These are phyloP conservation scores for Cytospora paraplurivora DNA, from an alignment of 2,329 filamentous ascomycete genomes.

Conservation along the genomic window DNA sequence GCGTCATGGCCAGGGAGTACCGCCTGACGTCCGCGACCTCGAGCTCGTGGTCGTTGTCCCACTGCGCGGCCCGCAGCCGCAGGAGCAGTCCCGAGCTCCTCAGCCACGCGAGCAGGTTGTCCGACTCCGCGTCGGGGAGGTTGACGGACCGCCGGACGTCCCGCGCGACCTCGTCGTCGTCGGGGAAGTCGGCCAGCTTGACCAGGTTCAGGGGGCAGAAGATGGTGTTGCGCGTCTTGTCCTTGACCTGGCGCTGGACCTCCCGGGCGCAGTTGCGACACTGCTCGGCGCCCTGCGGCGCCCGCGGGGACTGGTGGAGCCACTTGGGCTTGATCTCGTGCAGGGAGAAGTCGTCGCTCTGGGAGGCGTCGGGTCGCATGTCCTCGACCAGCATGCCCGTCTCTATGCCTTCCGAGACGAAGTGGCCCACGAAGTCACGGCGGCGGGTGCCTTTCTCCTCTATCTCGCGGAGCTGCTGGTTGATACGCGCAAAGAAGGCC, in stretches of 20 bases:
- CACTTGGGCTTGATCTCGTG: slow-evolving; percentile 86
- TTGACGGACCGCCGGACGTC: slow-evolving; percentile 29
- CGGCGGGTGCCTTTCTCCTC: slow-evolving; percentile 43
- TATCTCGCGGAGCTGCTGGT: slow-evolving; percentile 53
- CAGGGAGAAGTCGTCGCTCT: slow-evolving; percentile 35
- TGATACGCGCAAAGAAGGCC: slow-evolving; percentile 50
- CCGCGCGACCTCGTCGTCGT: slow-evolving; percentile 31
- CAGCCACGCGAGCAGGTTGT: slow-evolving; percentile 37
- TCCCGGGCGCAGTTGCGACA: slow-evolving; percentile 74
- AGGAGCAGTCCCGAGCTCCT: slow-evolving; percentile 42
- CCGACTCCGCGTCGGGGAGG: slow-evolving; percentile 21
- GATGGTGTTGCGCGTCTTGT: slow-evolving; percentile 39
- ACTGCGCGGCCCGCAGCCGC: slow-evolving; percentile 40
- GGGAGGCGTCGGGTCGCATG: slow-evolving; percentile 53
- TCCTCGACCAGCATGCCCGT: slow-evolving; percentile 73
- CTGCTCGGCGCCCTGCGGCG: slow-evolving; percentile 61
- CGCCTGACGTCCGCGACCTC: slow-evolving; percentile 42
- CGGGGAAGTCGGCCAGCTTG: slow-evolving; percentile 35
- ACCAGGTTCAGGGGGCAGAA: slow-evolving; percentile 65
- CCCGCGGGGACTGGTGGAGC: slow-evolving; percentile 74
- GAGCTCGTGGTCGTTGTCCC: slow-evolving; percentile 42
- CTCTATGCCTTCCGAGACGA: slow-evolving; percentile 52
- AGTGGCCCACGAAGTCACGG: slow-evolving; percentile 51
- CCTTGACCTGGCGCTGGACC: slow-evolving; percentile 38
- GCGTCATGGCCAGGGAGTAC: slow-evolving; percentile 74